Evolutionary conservation across 768 basidiomycete genomes (phyloP).

Genomic region (Podaxis carcinomalis): DNA sequence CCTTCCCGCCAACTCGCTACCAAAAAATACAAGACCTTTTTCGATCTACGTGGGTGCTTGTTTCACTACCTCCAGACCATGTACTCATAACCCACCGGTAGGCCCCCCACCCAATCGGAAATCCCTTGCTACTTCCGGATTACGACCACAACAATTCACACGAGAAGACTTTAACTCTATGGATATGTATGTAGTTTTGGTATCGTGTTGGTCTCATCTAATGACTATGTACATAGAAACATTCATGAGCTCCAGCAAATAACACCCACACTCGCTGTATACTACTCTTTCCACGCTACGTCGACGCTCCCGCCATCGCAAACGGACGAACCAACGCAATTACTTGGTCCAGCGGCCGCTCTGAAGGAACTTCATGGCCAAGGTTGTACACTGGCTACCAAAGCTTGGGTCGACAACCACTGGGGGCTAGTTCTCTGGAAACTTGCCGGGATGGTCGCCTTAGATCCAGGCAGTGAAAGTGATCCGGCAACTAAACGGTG

Average conservation of each 20-base stretch:
- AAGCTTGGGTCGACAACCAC: slow-evolving; percentile 88
- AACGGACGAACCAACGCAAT: slow-evolving; percentile 15
- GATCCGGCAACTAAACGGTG: slow-evolving; percentile 53
- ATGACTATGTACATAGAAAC: slow-evolving; percentile 33
- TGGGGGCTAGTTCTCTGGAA: slow-evolving; percentile 95
- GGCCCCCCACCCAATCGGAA: slow-evolving; percentile 28
- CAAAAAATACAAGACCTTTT: slow-evolving; percentile 27
- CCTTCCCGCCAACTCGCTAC: slow-evolving; percentile 4
- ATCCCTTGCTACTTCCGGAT: slow-evolving; percentile 44
- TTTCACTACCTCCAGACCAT: neutral
- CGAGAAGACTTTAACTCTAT: slow-evolving; percentile 39
- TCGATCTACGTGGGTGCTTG: slow-evolving; percentile 39
- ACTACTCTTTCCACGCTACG: slow-evolving; percentile 54
- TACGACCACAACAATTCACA: slow-evolving; percentile 45
- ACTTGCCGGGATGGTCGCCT: slow-evolving; percentile 74
- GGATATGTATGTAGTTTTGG: slow-evolving; percentile 43
- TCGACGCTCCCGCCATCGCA: slow-evolving; percentile 21
- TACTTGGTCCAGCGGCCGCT: slow-evolving; percentile 50
- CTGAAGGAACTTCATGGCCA: slow-evolving; percentile 46
- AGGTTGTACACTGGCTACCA: slow-evolving; percentile 67
- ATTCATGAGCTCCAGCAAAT: slow-evolving; percentile 48
- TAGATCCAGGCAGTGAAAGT: slow-evolving; percentile 60
- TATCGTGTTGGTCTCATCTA: neutral
- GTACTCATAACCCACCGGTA: neutral
- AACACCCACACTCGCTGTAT: slow-evolving; percentile 48